Conservation (phyloP, 2,329 filamentous ascomycete genomes). For the Fusarium sp. region DNA sequence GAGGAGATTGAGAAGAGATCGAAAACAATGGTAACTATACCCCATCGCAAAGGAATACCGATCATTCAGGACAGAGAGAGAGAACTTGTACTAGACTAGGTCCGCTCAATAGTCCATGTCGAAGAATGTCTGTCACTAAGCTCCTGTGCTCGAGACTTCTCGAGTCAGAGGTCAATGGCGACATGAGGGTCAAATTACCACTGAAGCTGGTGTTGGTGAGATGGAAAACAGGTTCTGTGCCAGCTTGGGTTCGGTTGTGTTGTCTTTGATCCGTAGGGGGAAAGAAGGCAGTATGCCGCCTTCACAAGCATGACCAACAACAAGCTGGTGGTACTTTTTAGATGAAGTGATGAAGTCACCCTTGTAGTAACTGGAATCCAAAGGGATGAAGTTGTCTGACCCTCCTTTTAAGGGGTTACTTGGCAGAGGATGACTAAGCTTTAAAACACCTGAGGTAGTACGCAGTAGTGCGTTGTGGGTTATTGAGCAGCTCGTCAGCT, state of each 20-base stretch:
- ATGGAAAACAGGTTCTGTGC: background rate
- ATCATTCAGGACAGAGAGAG: background rate
- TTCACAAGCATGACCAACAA: background rate
- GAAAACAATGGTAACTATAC: conserved; percentile 8
- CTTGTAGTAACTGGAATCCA: conserved; percentile 33
- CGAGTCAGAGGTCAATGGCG: background rate
- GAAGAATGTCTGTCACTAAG: background rate
- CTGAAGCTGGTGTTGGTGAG: background rate
- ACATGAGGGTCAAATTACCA: background rate
- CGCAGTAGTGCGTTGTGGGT: background rate
- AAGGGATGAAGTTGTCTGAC: conserved; percentile 40
- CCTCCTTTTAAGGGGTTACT: conserved; percentile 32
- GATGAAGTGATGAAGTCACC: conserved; percentile 22
- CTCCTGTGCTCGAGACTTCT: conserved; percentile 15
- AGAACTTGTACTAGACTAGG: background rate
- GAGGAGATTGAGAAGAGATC: background rate
- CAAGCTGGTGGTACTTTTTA: background rate
- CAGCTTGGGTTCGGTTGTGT: background rate
- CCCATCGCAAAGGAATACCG: background rate
- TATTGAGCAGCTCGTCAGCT: too few relatives aligned
- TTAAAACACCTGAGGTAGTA: background rate
- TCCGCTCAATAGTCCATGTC: background rate
- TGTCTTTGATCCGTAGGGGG: background rate
- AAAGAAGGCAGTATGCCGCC: background rate
- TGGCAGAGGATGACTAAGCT: conserved; percentile 35